These are phyloP conservation scores for Amniculicola lignicola DNA, from an alignment of 495 filamentous ascomycete genomes.

Conservation along the genomic window DNA sequence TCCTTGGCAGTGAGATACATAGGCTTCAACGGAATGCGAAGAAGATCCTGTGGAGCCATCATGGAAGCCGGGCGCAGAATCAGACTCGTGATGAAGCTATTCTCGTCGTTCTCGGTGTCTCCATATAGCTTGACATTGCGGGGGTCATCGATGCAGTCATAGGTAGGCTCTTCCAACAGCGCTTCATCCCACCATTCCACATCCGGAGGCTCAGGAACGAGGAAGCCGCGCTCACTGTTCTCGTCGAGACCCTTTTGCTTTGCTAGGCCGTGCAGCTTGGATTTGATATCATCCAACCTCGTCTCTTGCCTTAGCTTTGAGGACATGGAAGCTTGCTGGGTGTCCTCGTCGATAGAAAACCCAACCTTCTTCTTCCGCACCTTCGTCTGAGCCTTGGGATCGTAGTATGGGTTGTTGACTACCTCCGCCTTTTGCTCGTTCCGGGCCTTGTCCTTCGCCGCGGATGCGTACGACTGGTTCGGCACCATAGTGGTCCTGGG, in stretches of 20 bases:
- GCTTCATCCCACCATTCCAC: slow-evolving; percentile 99
- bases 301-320: slow-evolving; percentile 82
- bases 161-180: slow-evolving; percentile 68
- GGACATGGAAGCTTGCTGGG: no score
- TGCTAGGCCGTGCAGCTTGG: slow-evolving; percentile 78
- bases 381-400: no score
- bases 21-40: slow-evolving; percentile 73
- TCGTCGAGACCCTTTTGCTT: slow-evolving; percentile 88
- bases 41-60: slow-evolving; percentile 85
- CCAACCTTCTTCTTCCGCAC: no score
- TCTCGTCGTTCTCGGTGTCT: no score
- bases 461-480: no score
- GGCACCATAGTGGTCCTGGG: no score
- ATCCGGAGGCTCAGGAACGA: slow-evolving; percentile 77
- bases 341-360: no score
- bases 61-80: slow-evolving; percentile 93
- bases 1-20: slow-evolving; percentile 92
- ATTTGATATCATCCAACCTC: slow-evolving; percentile 84
- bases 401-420: slow-evolving; percentile 84
- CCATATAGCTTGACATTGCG: slow-evolving; percentile 69
- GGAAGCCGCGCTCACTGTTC: slow-evolving; percentile 83
- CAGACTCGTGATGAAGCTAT: slow-evolving; percentile 83
- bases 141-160: slow-evolving; percentile 63
- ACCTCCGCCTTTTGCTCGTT: slow-evolving; percentile 56
- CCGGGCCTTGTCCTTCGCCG: no score